Base-by-base conservation (phyloP, 805 yeast species). In the Komagataella pseudopastoris region DNA sequence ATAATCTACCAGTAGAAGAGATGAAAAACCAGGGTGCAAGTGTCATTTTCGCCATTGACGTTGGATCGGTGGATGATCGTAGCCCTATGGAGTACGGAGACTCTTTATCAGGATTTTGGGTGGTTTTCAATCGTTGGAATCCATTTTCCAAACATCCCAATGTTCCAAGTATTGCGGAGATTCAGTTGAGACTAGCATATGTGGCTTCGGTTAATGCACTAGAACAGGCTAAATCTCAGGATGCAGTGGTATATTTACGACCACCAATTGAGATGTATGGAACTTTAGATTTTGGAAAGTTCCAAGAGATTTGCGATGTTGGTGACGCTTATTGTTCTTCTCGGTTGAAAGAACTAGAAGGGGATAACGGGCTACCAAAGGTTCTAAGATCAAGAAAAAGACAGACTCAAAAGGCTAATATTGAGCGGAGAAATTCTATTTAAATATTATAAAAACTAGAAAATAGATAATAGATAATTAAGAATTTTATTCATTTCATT, bases 211-310 rank as follows among this genome's bases (percentile, higher is more conserved):
- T 91, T 1, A 86, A 87, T 66, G 97, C 97, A 0, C 69, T 93
- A 49, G 96, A 91, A 59, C 74, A 76, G 53, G 97, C 96, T 1
- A 93, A 91, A 62, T 71, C 64, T 24, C 83, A 89, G 0, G 85
- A 88, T 0, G 96, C 96, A 0, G 91, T 93, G 10, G 70, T 86
- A 6, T 91, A 91, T 61, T 70, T 89, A 56, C 76, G 99, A 48
- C 99, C 99, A 3, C 99, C 99, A 0, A 86, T 93, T 59, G 97
- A 91, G 58, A 76, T 79, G 55, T 91, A 82, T 63, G 96, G 90
- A 0, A 93, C 98, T 0, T 72, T 93, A 49, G 99, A 91, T 60
- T 91, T 91, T 67, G 88, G 83, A 12, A 88, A 85, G 63, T 93
- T 91, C 63, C 95, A 87, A 57, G 96, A 90, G 64, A 88, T 93